These are phyloP conservation scores for Emericellopsis cladophorae DNA, from an alignment of 2,329 filamentous ascomycete species.

Conservation along the genomic window DNA sequence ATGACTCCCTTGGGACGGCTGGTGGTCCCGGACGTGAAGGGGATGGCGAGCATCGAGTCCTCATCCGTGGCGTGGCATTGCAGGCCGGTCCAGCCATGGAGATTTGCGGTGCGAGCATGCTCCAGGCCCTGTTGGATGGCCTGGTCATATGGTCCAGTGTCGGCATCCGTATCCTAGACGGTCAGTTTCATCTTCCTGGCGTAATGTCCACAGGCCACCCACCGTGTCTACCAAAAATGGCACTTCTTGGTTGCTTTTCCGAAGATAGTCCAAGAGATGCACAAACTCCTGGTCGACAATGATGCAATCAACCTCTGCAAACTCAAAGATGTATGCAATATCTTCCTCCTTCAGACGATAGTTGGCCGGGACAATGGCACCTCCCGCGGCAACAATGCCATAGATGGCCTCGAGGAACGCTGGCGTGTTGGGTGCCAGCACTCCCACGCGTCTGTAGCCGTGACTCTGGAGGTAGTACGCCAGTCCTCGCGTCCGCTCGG, in stretches of 20 bases:
- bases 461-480: slow-evolving; percentile 78
- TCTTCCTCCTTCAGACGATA: slow-evolving; percentile 67
- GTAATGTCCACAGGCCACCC: slow-evolving; percentile 7
- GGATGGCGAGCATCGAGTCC: slow-evolving; percentile 71
- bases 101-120: slow-evolving; percentile 54
- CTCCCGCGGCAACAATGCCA: slow-evolving; percentile 72
- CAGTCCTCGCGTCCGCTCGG: slow-evolving; percentile 75
- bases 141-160: slow-evolving; percentile 70
- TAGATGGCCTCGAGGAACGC: slow-evolving; percentile 88
- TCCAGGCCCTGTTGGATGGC: slow-evolving; percentile 70
- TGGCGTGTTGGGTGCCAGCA: slow-evolving; percentile 85
- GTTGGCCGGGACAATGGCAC: slow-evolving; percentile 57
- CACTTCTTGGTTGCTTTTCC: slow-evolving; percentile 45
- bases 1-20: slow-evolving; percentile 86
- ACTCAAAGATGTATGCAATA: slow-evolving; percentile 80
- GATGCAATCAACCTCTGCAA: slow-evolving; percentile 75
- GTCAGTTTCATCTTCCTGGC: neutral
- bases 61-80: slow-evolving; percentile 61
- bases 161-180: slow-evolving; percentile 41
- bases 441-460: slow-evolving; percentile 63
- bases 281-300: slow-evolving; percentile 77
- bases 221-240: slow-evolving; percentile 63
- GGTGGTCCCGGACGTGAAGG: slow-evolving; percentile 91
- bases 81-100: slow-evolving; percentile 65
- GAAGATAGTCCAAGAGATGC: slow-evolving; percentile 55